phyloP scores from a whole-genome alignment of 73 alveolate species.

The Paramecium pentaurelia region DNA sequence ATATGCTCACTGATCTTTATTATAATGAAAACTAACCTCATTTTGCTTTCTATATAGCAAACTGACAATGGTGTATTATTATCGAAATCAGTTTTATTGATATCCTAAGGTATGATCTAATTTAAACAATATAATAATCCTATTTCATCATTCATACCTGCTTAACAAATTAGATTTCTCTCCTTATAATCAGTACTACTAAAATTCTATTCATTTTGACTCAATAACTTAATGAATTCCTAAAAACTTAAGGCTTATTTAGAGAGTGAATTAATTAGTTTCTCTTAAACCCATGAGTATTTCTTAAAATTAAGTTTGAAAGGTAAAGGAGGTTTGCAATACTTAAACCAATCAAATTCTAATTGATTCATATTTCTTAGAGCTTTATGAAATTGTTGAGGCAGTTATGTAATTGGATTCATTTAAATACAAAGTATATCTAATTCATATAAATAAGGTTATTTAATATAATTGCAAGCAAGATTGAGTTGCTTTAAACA shows the following conservation, averaged over 20 bases:
- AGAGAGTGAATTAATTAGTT: conserved; percentile 9
- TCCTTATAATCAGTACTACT: conserved; percentile 61
- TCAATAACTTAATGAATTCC: conserved; percentile 47
- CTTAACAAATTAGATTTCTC: conserved; percentile 68
- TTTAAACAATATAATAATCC: background rate
- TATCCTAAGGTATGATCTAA: background rate
- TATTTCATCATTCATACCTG: conserved; percentile 31
- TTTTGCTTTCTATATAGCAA: conserved; percentile 59
- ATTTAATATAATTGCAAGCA: background rate
- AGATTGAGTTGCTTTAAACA: conserved; percentile 18
- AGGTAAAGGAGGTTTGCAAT: conserved; percentile 78
- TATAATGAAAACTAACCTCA: conserved; percentile 60
- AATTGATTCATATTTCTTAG: conserved; percentile 69
- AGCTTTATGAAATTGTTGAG: conserved; percentile 67
- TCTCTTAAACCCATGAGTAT: conserved; percentile 55
- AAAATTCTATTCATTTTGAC: conserved; percentile 35
- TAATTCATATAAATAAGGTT: conserved; percentile 8
- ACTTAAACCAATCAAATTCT: conserved; percentile 89
- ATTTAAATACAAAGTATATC: conserved; percentile 64
- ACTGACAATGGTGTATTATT: conserved; percentile 4
- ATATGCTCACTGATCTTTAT: conserved; percentile 63
- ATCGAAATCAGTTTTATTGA: conserved; percentile 5
- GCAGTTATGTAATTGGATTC: conserved; percentile 72
- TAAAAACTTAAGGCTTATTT: background rate
- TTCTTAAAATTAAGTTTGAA: conserved; percentile 59